Evolutionary conservation across 306 rosid species (phyloP), one percentile per base, ranked within the genome.

Genomic region (Pterocarpus santalinus): DNA sequence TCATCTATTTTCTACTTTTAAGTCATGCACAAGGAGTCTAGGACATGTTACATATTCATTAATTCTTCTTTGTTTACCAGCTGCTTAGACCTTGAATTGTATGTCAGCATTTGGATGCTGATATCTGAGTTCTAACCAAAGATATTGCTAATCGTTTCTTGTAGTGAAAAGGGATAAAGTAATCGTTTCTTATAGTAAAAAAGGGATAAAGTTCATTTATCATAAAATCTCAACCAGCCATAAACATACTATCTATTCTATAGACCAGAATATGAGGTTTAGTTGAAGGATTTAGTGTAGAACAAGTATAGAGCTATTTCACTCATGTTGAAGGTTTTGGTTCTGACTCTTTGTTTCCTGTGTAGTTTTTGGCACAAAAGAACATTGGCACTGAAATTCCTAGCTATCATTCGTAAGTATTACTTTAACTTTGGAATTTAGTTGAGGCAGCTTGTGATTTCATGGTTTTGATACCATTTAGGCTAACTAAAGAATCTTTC

Each of bases 361-460:
- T 86, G 34, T 72, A 95, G 98, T 39, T 80, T 73, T 78, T 93
- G 84, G 89, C 97, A 78, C 92, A 90, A 68, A 91, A 83, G 81
- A 89, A 76, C 65, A 87, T 90, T 60, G 52, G 82, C 84, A 84
- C 82, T 1, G 95, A 93, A 72, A 83, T 92, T 83, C 97, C 98
- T 5, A 76, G 88, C 86, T 82, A 41, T 78, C 88, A 83, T 81
- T 70, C 82, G 98, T 95, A 85, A 92, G 98, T 90, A 72, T 78
- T 68, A 17, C 80, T 79, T 44, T 38, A 81, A 63, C 66, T 82
- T 70, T 65, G 65, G 34, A 75, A 65, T 65, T 71, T 73, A 41
- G 64, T 57, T 65, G 49, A 69, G 55, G 14, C 65, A 62, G 68
- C 75, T 85, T 78, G 72, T 22, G 41, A 60, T 84, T 78, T 46